Conservation (phyloP, 768 basidiomycete genomes). For the Tricholoma hemisulphureum region DNA sequence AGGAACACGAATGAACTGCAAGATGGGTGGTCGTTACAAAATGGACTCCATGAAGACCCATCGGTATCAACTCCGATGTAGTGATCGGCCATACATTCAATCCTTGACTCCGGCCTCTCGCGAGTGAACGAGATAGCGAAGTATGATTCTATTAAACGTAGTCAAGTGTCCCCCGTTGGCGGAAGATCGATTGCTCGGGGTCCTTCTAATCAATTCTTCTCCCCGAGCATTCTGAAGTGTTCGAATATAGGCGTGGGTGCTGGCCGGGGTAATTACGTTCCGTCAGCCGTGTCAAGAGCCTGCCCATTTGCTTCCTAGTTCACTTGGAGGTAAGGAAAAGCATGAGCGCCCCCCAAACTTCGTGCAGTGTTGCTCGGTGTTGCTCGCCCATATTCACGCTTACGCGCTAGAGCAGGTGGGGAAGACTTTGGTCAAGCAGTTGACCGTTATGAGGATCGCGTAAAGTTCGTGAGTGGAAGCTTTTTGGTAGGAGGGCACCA, state of each 20-base stretch:
- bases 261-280: neutral
- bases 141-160: neutral
- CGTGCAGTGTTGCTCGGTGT: too few relatives aligned
- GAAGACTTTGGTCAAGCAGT: neutral
- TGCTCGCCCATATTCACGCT: neutral
- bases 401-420: neutral
- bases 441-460: conserved; percentile 4
- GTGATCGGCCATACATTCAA: conserved; percentile 5
- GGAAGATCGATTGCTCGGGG: neutral
- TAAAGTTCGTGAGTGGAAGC: conserved; percentile 4
- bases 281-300: conserved; percentile 1
- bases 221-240: neutral
- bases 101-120: conserved; percentile 5
- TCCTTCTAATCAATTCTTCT: neutral
- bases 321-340: conserved; percentile 9
- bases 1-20: neutral
- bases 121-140: neutral
- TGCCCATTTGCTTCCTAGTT: conserved; percentile 7
- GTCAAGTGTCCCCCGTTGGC: neutral
- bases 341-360: conserved; percentile 10
- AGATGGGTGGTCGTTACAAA: conserved; percentile 10
- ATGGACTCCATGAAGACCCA: conserved; percentile 7
- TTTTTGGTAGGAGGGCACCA: too few relatives aligned
- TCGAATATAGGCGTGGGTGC: neutral
- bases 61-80: conserved; percentile 8